Percentiles rank a stretch among this genome's conserved stretches.
phyloP scores from a whole-genome alignment of 495 filamentous ascomycete genomes.

The Penicillium tannophilum region DNA sequence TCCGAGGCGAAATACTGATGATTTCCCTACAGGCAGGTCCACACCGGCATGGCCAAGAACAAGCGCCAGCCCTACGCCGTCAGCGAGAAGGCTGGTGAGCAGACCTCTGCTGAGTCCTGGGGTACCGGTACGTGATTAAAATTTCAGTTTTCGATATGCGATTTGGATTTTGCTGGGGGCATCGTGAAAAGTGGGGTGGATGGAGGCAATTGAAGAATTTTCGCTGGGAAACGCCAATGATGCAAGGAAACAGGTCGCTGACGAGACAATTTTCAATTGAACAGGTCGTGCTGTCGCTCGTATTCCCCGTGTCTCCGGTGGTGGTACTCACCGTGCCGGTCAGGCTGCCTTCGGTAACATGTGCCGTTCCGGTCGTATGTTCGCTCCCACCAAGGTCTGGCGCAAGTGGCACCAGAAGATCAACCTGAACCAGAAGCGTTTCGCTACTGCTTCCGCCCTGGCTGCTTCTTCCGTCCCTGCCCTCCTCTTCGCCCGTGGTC shows the following conservation, averaged over 20 bases:
- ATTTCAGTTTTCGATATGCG: conserved; percentile 19
- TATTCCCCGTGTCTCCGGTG: conserved; percentile 99
- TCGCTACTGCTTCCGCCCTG: conserved; percentile 94
- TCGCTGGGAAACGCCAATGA: conserved; percentile 3
- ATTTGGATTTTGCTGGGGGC: conserved; percentile 7
- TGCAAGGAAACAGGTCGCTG: conserved; percentile 19
- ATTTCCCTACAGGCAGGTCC: conserved; percentile 64
- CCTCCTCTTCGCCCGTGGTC: conserved; percentile 93
- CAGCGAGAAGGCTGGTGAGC: conserved; percentile 99
- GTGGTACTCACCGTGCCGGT: conserved; percentile 99
- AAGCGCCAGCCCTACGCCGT: conserved; percentile 99
- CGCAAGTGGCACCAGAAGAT: conserved; percentile 99
- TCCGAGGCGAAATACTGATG: conserved; percentile 40
- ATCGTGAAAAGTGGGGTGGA: conserved; percentile 3
- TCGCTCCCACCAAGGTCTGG: conserved; percentile 99
- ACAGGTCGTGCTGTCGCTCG: conserved; percentile 97
- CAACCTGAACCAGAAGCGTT: conserved; percentile 96
- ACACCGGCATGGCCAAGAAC: conserved; percentile 99
- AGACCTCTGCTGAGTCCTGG: conserved; percentile 99
- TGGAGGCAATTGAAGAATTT: conserved; percentile 8
- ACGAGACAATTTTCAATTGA: conserved; percentile 19
- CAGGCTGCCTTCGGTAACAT: conserved; percentile 99
- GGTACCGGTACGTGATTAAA: conserved; percentile 83
- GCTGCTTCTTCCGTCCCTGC: conserved; percentile 93
- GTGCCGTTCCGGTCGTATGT: conserved; percentile 99